Evolutionary conservation across 768 basidiomycete species (phyloP).

Genomic region (Leccinellum albellum): DNA sequence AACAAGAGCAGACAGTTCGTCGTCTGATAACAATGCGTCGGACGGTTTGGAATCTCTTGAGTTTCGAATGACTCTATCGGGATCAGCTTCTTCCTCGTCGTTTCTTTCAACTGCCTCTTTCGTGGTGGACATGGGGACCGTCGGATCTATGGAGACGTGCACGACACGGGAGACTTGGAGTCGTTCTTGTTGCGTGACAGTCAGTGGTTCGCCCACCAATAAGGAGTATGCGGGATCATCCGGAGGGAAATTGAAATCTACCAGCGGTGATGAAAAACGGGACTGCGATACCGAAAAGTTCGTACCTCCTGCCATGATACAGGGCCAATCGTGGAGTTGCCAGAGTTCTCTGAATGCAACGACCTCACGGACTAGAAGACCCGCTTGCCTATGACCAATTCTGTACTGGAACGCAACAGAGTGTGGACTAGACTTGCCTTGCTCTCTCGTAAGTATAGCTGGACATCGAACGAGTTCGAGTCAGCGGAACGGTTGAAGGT

Average conservation of each 20-base stretch:
- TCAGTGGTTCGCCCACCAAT: conserved; percentile 58
- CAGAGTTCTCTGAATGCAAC: conserved; percentile 48
- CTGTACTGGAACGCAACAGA: background rate
- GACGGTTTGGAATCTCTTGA: conserved; percentile 53
- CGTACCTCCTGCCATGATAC: conserved; percentile 79
- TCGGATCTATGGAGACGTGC: conserved; percentile 65
- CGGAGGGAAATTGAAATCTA: conserved; percentile 91
- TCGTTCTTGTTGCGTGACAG: conserved; percentile 46
- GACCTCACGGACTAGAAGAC: conserved; percentile 67
- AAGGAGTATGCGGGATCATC: conserved; percentile 81
- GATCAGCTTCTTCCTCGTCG: conserved; percentile 44
- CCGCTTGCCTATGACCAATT: conserved; percentile 57
- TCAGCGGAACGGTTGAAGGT: background rate
- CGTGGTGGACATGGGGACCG: conserved; percentile 33
- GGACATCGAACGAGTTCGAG: background rate
- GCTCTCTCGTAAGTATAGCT: conserved; percentile 74
- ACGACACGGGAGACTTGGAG: conserved; percentile 68
- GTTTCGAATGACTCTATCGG: conserved; percentile 69
- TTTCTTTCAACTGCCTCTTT: conserved; percentile 35
- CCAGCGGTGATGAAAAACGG: background rate
- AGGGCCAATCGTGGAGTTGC: conserved; percentile 60
- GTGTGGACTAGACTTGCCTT: conserved; percentile 45
- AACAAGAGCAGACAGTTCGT: conserved; percentile 50
- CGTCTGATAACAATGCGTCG: conserved; percentile 67
- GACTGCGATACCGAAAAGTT: background rate